Base-by-base conservation (phyloP, 2,329 filamentous ascomycete species). In the Microcyclospora tardicrescens region DNA sequence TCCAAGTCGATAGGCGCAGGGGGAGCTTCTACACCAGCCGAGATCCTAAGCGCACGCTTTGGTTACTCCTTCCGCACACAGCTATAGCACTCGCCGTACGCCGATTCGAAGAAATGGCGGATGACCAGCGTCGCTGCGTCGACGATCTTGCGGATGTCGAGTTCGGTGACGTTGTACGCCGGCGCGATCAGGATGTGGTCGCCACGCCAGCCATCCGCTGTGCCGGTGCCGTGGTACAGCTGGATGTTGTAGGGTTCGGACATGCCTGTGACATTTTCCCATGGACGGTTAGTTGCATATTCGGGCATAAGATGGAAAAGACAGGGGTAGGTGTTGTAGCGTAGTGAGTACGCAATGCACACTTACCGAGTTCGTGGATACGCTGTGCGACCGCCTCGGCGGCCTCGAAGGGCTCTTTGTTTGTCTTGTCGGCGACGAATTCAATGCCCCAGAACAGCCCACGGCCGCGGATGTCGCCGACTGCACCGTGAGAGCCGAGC, bases 111-210 rank as follows among this genome's bases (percentile, higher is more conserved):
- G 19, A 24, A 24, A 24, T 24, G 19, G 4, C 19, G 19, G 19
- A 24, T 24, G 13, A 80, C 67, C n/a, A 53, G 60, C 3, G 56
- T 58, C 2, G 75, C 61, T 0, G 61, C 65, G 13, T 68, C 60
- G 2, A 73, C 73, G 38, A 81, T 72, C 16, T 62, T 52, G 11
- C 72, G 64, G 37, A 82, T 61, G 14, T 81, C 74, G 6, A 64
- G 63, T 33, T 60, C 59, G 1, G 68, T 75, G 15, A 79, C 66
- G 33, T 73, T 84, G 58, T 77, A 84, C 1, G 81, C 69, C 5
- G 82, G 82, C 1, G 79, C 72, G 10, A 87, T 51, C 16, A 86
- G 66, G 28, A 84, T 63, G 55, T 84, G 79, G 51, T 87, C 82
- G 9, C 81, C 81, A 1, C 55, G 54, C n/a, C 56, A 52, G 1